Base-by-base conservation (phyloP, 2,329 filamentous ascomycete species). In the Salinomyces thailandicus region DNA sequence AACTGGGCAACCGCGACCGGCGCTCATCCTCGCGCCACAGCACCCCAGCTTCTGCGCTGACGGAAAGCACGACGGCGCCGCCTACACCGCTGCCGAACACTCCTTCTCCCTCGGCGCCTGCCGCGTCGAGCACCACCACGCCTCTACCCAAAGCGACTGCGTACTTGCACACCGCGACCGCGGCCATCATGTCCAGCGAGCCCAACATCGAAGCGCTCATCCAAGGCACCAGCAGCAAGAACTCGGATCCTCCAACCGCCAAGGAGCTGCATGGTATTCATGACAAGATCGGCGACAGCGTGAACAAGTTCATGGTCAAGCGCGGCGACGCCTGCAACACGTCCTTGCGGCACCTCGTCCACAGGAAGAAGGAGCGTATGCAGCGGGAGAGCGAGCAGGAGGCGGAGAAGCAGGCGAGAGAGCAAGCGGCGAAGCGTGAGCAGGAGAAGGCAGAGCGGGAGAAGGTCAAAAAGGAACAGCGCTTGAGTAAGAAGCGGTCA, bases 21-120 rank as follows among this genome's bases (percentile, higher is more conserved):
- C 76, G 77, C 48, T 81, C 79, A 49, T 70, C 75, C 43, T 86
- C 81, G 56, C 79, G 83, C 54, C 87, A 86, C 60, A 84, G 81
- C 22, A 89, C 83, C 12, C 84, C 83, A 22, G 72, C 74, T 52
- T 71, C 74, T 20, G 44, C 52, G 19, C 46, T 53, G 17, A 52
- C 53, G 9, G 62, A 66, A 18, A 16, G 17, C 20, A 45, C 61
- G 59, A 52, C 63, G 59, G 49, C 69, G 58, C 54, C 71, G 64
- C 52, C 69, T 49, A 59, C 67, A 48, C 43, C 58, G 13, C 51
- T 77, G 28, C 71, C 79, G 38, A 79, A 77, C 51, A 72, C 85
- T 35, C 73, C 79, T 37, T 71, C 80, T 13, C 49, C 60, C 29
- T 53, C 65, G 26, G 53, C 68, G 51, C 53, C 66, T 50, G 35